Base-by-base conservation (phyloP, 1,139 yeast species). In the Blastobotrys ciferrii region DNA sequence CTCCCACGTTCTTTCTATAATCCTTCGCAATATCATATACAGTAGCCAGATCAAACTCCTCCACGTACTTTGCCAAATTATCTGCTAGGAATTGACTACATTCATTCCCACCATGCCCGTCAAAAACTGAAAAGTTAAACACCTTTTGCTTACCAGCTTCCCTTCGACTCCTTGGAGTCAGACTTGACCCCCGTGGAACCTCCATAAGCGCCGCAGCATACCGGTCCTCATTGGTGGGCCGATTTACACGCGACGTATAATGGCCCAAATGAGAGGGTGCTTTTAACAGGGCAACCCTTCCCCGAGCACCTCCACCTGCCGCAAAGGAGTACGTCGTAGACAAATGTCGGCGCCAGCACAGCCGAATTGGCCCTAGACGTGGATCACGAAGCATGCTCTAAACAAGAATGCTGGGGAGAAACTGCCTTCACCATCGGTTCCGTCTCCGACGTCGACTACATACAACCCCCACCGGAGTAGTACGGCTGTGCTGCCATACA, bases 81-180 rank as follows among this genome's bases (percentile, higher is more conserved):
- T 72, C 68, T 30, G 75, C 71, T 28, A 91, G 70, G 58, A 75
- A 85, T 23, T 70, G 74, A 38, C 89, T 75, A 60, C 96, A 87
- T 53, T 83, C 81, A 32, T 73, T 76, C 14, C 96, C 96, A 3
- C 98, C 98, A 66, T 92, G 98, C 2, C 98, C 98, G 66, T 92
- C 98, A 66, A 84, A 89, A 2, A 92, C 77, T 43, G 81, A 79
- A 64, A 86, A 82, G 59, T 80, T 81, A 67, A 88, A 84, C 30
- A 80, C 77, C 33, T 61, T 61, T 2, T 69, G 58, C 25, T 65
- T 60, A 14, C 56, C 49, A 9, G 48, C 51, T 19, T 35, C 31
- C 32, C 56, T 42, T 48, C 55, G 43, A 44, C 58, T 46, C 52
- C 69, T 68, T 6, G 71, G 67, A 7, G 65, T 59, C 23, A 66